Conservation (phyloP, 1,284 basidiomycete genomes). For the Lignosus rhinocerotis region DNA sequence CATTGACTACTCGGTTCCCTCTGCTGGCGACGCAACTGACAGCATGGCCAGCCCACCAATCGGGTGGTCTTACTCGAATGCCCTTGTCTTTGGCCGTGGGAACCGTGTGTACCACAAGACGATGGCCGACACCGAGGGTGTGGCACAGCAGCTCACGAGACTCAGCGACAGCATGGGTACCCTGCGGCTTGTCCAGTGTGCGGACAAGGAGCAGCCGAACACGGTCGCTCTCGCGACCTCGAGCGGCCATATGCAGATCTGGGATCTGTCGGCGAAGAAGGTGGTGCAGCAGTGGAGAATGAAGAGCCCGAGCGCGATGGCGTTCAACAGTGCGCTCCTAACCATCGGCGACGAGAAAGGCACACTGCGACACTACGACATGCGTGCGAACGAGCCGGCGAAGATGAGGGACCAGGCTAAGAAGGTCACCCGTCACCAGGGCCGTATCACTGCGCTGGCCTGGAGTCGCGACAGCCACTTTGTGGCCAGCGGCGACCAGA, state of each 20-base stretch:
- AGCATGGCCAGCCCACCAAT: conserved; percentile 33
- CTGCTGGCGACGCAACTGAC: conserved; percentile 11
- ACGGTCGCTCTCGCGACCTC: conserved; percentile 48
- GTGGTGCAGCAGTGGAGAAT: conserved; percentile 44
- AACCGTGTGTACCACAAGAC: conserved; percentile 55
- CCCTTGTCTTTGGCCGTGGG: conserved; percentile 50
- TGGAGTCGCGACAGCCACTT: conserved; percentile 52
- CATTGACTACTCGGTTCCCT: conserved; percentile 20
- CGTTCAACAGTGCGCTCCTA: conserved; percentile 48
- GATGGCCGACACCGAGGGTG: conserved; percentile 42
- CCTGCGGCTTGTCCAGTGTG: conserved; percentile 45
- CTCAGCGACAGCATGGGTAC: conserved; percentile 46
- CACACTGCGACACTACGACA: conserved; percentile 54
- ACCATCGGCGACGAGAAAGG: conserved; percentile 51
- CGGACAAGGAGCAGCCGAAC: conserved; percentile 38
- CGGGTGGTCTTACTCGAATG: conserved; percentile 44
- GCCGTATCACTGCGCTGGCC: conserved; percentile 44
- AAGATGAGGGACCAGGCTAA: conserved; percentile 56
- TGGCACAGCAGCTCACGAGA: conserved; percentile 55
- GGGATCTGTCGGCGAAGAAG: conserved; percentile 51
- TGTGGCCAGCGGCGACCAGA: conserved; percentile 54
- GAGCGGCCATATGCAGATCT: conserved; percentile 50
- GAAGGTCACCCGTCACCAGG: conserved; percentile 52
- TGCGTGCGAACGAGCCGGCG: conserved; percentile 40
- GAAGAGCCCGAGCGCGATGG: conserved; percentile 47